Base-by-base conservation (phyloP, 1,284 basidiomycete species). In the Earliella scabrosa region DNA sequence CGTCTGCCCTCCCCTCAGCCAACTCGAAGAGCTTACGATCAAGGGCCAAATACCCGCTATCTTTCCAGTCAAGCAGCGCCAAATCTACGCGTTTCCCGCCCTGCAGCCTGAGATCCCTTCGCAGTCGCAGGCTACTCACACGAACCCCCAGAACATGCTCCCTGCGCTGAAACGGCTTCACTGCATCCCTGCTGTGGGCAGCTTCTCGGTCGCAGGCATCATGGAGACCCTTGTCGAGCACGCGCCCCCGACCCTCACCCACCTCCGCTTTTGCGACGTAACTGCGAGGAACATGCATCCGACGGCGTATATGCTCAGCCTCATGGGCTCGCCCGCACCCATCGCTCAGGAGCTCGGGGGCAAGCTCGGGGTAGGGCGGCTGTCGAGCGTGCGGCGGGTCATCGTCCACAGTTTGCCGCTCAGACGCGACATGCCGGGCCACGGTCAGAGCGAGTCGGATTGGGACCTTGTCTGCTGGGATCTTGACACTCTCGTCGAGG, bases 81-180 rank as follows among this genome's bases (percentile, higher is more conserved):
- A 10, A 16, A 34, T 34, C 13, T 13, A 34, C 9, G 4, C 32
- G 9, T 16, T 34, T 34, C 32, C 32, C 3, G 32, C 32, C 32
- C 32, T 16, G 13, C 3, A 34, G n/a, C n/a, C 32, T 10, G 34
- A 21, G 32, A 3, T 34, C n/a, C n/a, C n/a, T n/a, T n/a, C n/a
- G n/a, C n/a, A n/a, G n/a, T n/a, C n/a, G n/a, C n/a, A n/a, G n/a
- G n/a, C n/a, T n/a, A n/a, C n/a, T n/a, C n/a, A n/a, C n/a, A n/a
- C n/a, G n/a, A n/a, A n/a, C n/a, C n/a, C n/a, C n/a, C n/a, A n/a
- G n/a, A n/a, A 34, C 43, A 29, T 11, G 21, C 21, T 50, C 13
- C 45, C 50, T n/a, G 31, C 39, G 31, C 32, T 52, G 38, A 20
- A 48, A 31, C 54, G 54, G n/a, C 31, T 48, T n/a, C 54, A 56